Evolutionary conservation across 305 asterid genomes (phyloP).

Genomic region (Plantago rigida): DNA sequence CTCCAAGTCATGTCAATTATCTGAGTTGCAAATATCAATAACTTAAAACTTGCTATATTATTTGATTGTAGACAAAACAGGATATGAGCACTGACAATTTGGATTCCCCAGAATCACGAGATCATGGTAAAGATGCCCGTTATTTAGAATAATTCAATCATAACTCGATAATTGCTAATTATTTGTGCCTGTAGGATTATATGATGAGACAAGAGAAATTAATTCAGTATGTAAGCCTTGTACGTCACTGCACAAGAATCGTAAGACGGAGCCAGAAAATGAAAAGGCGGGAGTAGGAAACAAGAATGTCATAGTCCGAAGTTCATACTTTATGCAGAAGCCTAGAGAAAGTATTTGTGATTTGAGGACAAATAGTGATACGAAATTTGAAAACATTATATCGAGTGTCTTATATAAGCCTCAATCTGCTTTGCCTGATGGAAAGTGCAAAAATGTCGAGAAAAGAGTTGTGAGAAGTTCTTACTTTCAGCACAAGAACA

Average conservation of each 20-base stretch:
- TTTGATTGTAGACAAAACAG: constrained; percentile 36
- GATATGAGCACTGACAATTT: constrained; percentile 26
- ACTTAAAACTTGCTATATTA: neutral
- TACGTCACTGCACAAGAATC: constrained; percentile 42
- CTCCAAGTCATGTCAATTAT: constrained; percentile 2
- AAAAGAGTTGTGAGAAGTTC: constrained; percentile 26
- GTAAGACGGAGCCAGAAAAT: constrained; percentile 32
- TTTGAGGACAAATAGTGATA: constrained; percentile 25
- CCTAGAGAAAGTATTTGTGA: constrained; percentile 30
- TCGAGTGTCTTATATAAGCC: constrained; percentile 18
- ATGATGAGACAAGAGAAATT: constrained; percentile 26
- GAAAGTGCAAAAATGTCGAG: constrained; percentile 26
- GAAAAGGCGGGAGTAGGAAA: constrained; percentile 31
- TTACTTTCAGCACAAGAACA: constrained; percentile 24
- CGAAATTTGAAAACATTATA: constrained; percentile 22
- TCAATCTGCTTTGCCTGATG: constrained; percentile 23
- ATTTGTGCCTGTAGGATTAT: constrained; percentile 28
- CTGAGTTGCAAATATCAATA: too few relatives aligned
- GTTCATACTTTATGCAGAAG: constrained; percentile 53
- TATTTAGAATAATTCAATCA: constrained; percentile 1
- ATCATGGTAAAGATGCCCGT: constrained; percentile 34
- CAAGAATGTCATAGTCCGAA: constrained; percentile 41
- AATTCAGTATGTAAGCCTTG: constrained; percentile 54
- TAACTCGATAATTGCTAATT: constrained; percentile 11
- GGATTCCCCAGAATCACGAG: constrained; percentile 28